Evolutionary conservation across 2,329 filamentous ascomycete genomes (phyloP).

Genomic region (Verticillium albo-atrum): DNA sequence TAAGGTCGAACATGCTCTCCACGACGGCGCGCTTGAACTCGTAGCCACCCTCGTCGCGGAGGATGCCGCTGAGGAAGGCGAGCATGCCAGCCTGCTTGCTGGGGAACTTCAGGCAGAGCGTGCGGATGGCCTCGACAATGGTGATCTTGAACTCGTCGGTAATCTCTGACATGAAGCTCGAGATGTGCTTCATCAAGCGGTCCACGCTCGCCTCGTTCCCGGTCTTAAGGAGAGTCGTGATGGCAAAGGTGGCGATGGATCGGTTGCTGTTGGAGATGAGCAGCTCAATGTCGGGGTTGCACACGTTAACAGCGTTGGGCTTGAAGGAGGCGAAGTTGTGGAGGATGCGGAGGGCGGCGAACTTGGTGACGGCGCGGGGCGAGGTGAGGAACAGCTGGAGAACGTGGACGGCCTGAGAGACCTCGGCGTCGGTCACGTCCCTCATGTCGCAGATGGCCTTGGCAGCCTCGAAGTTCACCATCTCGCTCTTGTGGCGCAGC

Average conservation of each 20-base stretch:
- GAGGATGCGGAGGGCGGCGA: constrained; percentile 91
- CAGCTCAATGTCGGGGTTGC: constrained; percentile 95
- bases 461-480: constrained; percentile 98
- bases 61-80: constrained; percentile 91
- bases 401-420: constrained; percentile 87
- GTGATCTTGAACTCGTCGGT: constrained; percentile 99
- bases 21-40: constrained; percentile 98
- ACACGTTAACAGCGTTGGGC: constrained; percentile 83
- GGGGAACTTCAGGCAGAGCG: constrained; percentile 94
- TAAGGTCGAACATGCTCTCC: constrained; percentile 98
- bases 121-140: constrained; percentile 97
- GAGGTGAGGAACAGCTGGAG: constrained; percentile 96
- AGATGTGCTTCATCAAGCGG: constrained; percentile 97
- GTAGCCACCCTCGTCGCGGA: constrained; percentile 94
- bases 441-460: constrained; percentile 96
- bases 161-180: constrained; percentile 97
- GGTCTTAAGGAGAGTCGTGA: constrained; percentile 96
- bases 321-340: constrained; percentile 97
- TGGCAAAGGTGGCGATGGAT: constrained; percentile 96
- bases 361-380: constrained; percentile 92
- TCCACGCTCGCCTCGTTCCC: constrained; percentile 97
- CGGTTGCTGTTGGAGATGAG: constrained; percentile 96
- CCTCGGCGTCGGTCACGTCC: constrained; percentile 88
- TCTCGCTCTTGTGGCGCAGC: constrained; percentile 97
- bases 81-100: constrained; percentile 98